Conservation (phyloP, 2,329 filamentous ascomycete species). For the Sclerotinia minor region DNA sequence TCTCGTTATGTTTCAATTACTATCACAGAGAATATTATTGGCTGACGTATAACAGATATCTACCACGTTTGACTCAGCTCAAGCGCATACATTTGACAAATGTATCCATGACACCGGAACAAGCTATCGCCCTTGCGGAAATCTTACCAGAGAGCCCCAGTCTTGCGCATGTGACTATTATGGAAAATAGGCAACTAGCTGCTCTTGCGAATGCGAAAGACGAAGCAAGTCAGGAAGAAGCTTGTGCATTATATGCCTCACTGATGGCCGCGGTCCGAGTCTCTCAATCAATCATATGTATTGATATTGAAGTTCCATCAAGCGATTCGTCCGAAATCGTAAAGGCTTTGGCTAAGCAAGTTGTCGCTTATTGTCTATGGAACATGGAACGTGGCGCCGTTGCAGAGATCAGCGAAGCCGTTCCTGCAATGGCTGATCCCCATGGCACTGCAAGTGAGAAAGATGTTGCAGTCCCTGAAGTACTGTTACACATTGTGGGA, state of each 20-base stretch:
- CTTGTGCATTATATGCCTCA: slow-evolving; percentile 89
- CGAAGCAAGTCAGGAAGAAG: slow-evolving; percentile 83
- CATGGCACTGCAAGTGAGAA: slow-evolving; percentile 46
- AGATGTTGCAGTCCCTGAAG: slow-evolving; percentile 70
- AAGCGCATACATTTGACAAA: slow-evolving; percentile 86
- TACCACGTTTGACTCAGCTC: slow-evolving; percentile 74
- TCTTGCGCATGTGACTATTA: slow-evolving; percentile 81
- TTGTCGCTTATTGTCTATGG: slow-evolving; percentile 89
- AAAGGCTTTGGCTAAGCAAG: slow-evolving; percentile 87
- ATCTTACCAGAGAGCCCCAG: slow-evolving; percentile 79
- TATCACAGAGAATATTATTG: slow-evolving; percentile 1
- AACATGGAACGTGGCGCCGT: slow-evolving; percentile 84
- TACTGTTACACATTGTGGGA: slow-evolving; percentile 83
- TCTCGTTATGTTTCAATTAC: background rate
- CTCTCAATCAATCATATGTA: slow-evolving; percentile 78
- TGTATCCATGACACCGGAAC: slow-evolving; percentile 79
- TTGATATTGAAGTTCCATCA: slow-evolving; percentile 87
- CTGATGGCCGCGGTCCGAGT: slow-evolving; percentile 84
- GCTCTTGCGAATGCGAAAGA: slow-evolving; percentile 73
- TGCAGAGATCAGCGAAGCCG: slow-evolving; percentile 55
- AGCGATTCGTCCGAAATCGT: slow-evolving; percentile 84
- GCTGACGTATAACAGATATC: slow-evolving; percentile 51
- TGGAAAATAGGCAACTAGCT: slow-evolving; percentile 75
- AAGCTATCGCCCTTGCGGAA: slow-evolving; percentile 88
- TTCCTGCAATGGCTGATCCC: slow-evolving; percentile 41